phyloP scores from a whole-genome alignment of 352 stramenopile genomes.

The Phytophthora niederhauseri region DNA sequence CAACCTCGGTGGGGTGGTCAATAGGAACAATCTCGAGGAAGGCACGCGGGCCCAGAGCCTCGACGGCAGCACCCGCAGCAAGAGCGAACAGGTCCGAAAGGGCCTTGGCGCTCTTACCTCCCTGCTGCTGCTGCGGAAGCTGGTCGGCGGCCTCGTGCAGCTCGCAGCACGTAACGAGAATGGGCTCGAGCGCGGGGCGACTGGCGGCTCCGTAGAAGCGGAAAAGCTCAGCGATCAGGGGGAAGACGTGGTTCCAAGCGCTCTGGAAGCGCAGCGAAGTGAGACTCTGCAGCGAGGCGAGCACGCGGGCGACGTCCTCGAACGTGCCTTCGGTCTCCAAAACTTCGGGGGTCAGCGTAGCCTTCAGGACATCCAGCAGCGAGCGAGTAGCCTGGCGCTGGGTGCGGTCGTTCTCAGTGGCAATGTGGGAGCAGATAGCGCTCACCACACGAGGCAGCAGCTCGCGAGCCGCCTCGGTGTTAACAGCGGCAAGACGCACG shows the following conservation, averaged over 20 bases:
- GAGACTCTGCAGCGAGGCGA: conserved; percentile 81
- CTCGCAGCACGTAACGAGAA: conserved; percentile 78
- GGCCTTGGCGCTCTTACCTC: conserved; percentile 40
- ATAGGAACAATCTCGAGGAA: conserved; percentile 84
- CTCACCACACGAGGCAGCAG: conserved; percentile 81
- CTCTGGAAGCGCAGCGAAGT: conserved; percentile 85
- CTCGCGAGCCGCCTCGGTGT: conserved; percentile 62
- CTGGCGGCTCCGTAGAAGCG: conserved; percentile 68
- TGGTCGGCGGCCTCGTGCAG: conserved; percentile 82
- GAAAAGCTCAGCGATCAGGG: conserved; percentile 73
- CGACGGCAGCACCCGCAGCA: conserved; percentile 65
- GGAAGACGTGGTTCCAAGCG: conserved; percentile 83
- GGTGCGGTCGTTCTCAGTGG: conserved; percentile 58
- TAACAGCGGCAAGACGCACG: conserved; percentile 65
- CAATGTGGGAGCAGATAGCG: conserved; percentile 74
- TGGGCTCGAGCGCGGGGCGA: conserved; percentile 60
- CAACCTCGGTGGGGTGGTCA: conserved; percentile 68
- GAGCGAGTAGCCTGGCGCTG: conserved; percentile 71
- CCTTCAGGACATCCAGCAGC: conserved; percentile 67
- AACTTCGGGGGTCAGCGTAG: conserved; percentile 55
- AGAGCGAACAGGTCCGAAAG: conserved; percentile 69
- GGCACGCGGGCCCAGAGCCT: conserved; percentile 62
- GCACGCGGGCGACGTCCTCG: conserved; percentile 66
- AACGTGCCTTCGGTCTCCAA: conserved; percentile 62
- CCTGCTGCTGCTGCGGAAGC: conserved; percentile 55